A percentile compares a stretch with the other conserved stretches of the same genome.
phyloP scores from a whole-genome alignment of 176 grass and related monocot genomes.

The Lolium rigidum region DNA sequence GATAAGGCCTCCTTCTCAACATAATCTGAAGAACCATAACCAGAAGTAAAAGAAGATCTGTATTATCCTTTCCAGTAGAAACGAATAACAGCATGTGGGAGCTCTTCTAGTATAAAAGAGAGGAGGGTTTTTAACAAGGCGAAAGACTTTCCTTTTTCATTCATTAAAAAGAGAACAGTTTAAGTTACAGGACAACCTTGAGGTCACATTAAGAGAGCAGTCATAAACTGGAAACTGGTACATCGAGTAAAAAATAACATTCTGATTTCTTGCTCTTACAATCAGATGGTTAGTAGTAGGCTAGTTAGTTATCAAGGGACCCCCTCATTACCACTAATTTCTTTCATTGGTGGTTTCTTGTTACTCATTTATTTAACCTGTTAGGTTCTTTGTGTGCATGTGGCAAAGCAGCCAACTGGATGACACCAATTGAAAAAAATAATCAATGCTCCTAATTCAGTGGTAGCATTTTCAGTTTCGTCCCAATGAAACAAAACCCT shows the following conservation, averaged over 20 bases:
- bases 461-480: neutral
- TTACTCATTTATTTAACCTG: neutral
- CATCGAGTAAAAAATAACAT: neutral
- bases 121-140: neutral
- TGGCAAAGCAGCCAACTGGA: neutral
- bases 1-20: constrained; percentile 77
- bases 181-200: neutral
- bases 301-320: neutral
- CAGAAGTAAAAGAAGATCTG: neutral
- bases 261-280: constrained; percentile 9
- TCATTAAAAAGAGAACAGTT: neutral
- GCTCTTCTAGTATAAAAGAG: neutral
- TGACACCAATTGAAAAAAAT: constrained; percentile 4
- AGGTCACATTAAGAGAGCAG: neutral
- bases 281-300: constrained; percentile 19
- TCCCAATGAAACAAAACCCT: neutral
- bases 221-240: neutral
- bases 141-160: neutral
- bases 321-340: neutral
- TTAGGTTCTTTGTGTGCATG: neutral
- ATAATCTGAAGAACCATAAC: constrained; percentile 71
- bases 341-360: neutral
- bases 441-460: neutral
- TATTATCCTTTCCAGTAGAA: constrained; percentile 30
- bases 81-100: constrained; percentile 2